Percentiles rank a stretch among this genome's conserved stretches.
These are phyloP conservation scores for Scytalidium sp. DNA, from an alignment of 2,329 filamentous ascomycete species.

Conservation along the genomic window DNA sequence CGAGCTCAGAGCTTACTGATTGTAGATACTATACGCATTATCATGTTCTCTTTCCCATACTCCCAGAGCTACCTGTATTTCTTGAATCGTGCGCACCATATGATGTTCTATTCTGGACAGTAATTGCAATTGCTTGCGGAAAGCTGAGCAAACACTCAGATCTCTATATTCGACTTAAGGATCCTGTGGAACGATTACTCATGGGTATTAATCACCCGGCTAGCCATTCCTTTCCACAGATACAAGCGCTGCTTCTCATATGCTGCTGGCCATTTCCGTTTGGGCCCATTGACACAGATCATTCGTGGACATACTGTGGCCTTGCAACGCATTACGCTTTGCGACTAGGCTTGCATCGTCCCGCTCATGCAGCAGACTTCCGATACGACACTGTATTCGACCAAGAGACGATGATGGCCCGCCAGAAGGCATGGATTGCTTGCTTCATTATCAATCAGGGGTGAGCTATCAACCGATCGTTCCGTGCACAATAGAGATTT, in stretches of 20 bases:
- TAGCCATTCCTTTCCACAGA: not conserved
- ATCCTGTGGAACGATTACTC: not conserved
- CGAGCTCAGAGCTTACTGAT: not conserved
- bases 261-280: constrained; percentile 2
- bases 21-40: not conserved
- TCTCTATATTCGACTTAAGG: not conserved
- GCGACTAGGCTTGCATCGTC: constrained; percentile 1
- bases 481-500: too few relatives aligned
- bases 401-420: not conserved
- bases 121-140: not conserved
- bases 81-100: not conserved
- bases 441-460: constrained; percentile 1
- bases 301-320: not conserved
- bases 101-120: not conserved
- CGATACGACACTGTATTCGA: not conserved
- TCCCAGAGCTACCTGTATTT: not conserved
- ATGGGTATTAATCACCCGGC: not conserved
- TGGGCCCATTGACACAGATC: not conserved
- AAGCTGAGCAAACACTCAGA: not conserved
- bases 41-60: not conserved
- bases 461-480: too few relatives aligned
- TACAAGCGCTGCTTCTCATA: constrained; percentile 1
- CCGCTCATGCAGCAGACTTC: not conserved
- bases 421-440: not conserved
- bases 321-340: constrained; percentile 1